These are phyloP conservation scores for Periconia sp. DNA, from an alignment of 2,329 filamentous ascomycete species.

Conservation along the genomic window DNA sequence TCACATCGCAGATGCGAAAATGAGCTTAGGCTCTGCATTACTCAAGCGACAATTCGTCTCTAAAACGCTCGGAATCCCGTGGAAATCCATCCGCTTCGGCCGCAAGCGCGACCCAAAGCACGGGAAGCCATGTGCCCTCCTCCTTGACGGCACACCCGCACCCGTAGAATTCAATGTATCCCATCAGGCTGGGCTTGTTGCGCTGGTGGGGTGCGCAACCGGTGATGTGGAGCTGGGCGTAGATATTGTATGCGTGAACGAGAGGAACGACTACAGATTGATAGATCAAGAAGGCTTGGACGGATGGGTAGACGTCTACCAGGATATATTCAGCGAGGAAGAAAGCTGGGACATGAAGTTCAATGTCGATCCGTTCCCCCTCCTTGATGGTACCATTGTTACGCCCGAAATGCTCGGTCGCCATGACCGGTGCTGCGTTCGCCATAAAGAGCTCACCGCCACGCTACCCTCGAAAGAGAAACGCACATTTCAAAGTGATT, in stretches of 20 bases:
- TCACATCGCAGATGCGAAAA: slow-evolving; percentile 74
- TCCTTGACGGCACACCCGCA: slow-evolving; percentile 45
- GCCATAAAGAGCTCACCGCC: slow-evolving; percentile 47
- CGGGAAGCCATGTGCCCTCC: slow-evolving; percentile 58
- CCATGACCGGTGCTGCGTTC: slow-evolving; percentile 49
- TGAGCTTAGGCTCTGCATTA: slow-evolving; percentile 73
- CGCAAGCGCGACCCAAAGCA: slow-evolving; percentile 60
- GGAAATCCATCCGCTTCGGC: slow-evolving; percentile 63
- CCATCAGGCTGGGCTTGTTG: slow-evolving; percentile 78
- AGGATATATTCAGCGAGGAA: slow-evolving; percentile 68
- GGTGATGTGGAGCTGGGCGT: slow-evolving; percentile 65
- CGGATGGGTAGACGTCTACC: slow-evolving; percentile 73
- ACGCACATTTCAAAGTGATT: slow-evolving; percentile 48
- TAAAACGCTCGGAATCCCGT: slow-evolving; percentile 64
- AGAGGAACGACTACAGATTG: slow-evolving; percentile 68
- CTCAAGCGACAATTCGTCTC: slow-evolving; percentile 75
- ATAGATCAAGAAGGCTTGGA: slow-evolving; percentile 68
- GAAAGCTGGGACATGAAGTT: slow-evolving; percentile 70
- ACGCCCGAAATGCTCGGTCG: slow-evolving; percentile 49
- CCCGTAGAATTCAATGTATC: slow-evolving; percentile 75
- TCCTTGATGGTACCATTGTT: slow-evolving; percentile 53
- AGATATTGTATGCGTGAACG: slow-evolving; percentile 77
- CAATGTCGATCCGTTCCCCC: slow-evolving; percentile 50
- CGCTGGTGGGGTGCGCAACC: slow-evolving; percentile 60
- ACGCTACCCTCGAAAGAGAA: slow-evolving; percentile 44